These are phyloP conservation scores for Penicillium dipodomyicola DNA, from an alignment of 495 filamentous ascomycete species.

Conservation along the genomic window DNA sequence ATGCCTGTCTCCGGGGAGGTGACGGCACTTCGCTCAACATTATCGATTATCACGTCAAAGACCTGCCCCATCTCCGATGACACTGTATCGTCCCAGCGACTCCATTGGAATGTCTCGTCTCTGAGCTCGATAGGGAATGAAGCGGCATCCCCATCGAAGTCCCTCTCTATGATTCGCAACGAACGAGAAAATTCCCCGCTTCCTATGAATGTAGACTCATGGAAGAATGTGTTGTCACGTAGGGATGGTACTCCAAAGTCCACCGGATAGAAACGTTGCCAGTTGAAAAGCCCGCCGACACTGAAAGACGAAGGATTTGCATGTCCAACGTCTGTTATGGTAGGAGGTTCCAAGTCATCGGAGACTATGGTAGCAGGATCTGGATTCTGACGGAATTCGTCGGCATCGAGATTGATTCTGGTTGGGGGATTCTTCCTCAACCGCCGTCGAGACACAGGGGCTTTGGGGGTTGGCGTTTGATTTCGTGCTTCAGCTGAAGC, in stretches of 20 bases:
- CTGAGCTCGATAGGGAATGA: slow-evolving; percentile 43
- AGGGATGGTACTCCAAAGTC: slow-evolving; percentile 74
- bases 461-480: background rate
- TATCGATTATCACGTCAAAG: slow-evolving; percentile 51
- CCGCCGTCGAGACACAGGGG: slow-evolving; percentile 18
- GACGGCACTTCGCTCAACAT: slow-evolving; percentile 18
- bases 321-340: slow-evolving; percentile 1
- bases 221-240: slow-evolving; percentile 67
- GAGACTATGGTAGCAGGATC: slow-evolving; percentile 13
- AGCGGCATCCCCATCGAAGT: slow-evolving; percentile 36
- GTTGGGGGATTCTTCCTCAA: slow-evolving; percentile 52
- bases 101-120: slow-evolving; percentile 59
- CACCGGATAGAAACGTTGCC: slow-evolving; percentile 58
- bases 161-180: slow-evolving; percentile 32
- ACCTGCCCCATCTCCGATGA: slow-evolving; percentile 64
- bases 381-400: slow-evolving; percentile 28
- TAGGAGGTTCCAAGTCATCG: slow-evolving; percentile 15
- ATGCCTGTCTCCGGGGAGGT: slow-evolving; percentile 2
- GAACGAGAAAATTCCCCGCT: slow-evolving; percentile 61
- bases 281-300: slow-evolving; percentile 49
- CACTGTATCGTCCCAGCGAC: slow-evolving; percentile 64
- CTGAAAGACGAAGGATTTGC: slow-evolving; percentile 11
- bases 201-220: slow-evolving; percentile 72
- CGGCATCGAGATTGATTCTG: slow-evolving; percentile 44
- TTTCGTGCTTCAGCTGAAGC: background rate